Conservation (phyloP, 352 stramenopile species). For the Lagenidium sp. region DNA sequence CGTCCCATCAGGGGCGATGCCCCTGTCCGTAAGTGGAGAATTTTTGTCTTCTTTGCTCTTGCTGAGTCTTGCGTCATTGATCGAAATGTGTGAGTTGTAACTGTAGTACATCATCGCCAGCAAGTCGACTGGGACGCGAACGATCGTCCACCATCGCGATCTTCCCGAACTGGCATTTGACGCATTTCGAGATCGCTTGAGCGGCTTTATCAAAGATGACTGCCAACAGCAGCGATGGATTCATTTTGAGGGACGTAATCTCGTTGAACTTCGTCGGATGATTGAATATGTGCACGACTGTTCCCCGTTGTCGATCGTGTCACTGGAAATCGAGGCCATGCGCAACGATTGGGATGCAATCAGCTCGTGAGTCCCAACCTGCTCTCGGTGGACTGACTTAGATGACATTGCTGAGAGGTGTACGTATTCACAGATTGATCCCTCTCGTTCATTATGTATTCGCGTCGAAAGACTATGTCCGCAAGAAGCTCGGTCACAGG, state of each 20-base stretch:
- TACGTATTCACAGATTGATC: constrained; percentile 23
- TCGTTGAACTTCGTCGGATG: constrained; percentile 50
- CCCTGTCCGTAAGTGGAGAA: constrained; percentile 36
- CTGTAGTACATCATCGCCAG: constrained; percentile 63
- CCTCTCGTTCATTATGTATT: constrained; percentile 39
- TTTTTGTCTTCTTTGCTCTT: background rate
- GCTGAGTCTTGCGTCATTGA: background rate
- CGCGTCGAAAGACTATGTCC: constrained; percentile 69
- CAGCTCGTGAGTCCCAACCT: constrained; percentile 26
- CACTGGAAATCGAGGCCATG: constrained; percentile 57
- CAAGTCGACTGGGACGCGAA: constrained; percentile 46
- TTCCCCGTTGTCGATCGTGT: constrained; percentile 19
- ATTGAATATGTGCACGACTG: constrained; percentile 28
- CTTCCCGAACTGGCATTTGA: constrained; percentile 41
- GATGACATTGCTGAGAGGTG: no score
- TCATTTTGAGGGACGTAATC: constrained; percentile 70
- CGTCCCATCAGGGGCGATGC: constrained; percentile 37
- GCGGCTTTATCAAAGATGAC: constrained; percentile 1
- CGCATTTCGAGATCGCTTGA: constrained; percentile 23
- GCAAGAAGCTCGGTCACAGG: constrained; percentile 32
- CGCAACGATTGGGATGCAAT: constrained; percentile 51
- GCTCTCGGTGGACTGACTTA: background rate
- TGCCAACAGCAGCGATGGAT: constrained; percentile 27
- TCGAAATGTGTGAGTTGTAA: no score
- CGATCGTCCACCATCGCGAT: constrained; percentile 57